phyloP scores from a whole-genome alignment of 2,329 filamentous ascomycete species.

The Myriosclerotinia scirpicola region DNA sequence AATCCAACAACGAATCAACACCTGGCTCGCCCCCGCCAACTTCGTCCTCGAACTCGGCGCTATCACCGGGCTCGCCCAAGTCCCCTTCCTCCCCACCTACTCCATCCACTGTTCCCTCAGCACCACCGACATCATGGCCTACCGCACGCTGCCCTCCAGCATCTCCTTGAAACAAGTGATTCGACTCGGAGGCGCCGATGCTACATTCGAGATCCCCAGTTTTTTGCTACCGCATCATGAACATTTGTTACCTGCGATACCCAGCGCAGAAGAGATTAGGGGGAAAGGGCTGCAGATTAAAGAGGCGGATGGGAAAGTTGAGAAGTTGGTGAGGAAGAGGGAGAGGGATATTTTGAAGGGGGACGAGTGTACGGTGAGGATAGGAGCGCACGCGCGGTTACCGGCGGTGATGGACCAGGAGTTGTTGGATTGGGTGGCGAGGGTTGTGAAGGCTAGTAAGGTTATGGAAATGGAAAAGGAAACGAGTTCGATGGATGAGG shows the following conservation, averaged over 20 bases:
- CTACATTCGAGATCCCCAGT: conserved; percentile 49
- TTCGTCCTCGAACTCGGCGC: conserved; percentile 51
- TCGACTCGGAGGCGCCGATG: conserved; percentile 52
- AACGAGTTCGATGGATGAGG: conserved; percentile 36
- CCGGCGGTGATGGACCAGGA: conserved; percentile 52
- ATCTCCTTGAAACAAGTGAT: conserved; percentile 49
- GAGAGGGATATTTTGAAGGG: conserved; percentile 38
- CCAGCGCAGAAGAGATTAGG: conserved; percentile 41
- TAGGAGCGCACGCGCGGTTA: conserved; percentile 50
- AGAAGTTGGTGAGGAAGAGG: conserved; percentile 43
- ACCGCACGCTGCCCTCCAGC: conserved; percentile 34
- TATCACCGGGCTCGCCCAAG: conserved; percentile 48
- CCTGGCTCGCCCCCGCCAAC: conserved; percentile 53
- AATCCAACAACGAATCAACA: conserved; percentile 48
- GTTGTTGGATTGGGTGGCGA: conserved; percentile 54
- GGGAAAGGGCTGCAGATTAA: conserved; percentile 42
- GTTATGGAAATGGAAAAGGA: conserved; percentile 54
- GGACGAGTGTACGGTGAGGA: conserved; percentile 50
- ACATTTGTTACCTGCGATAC: conserved; percentile 48
- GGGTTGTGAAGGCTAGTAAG: conserved; percentile 57
- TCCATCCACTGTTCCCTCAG: neutral
- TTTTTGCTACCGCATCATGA: conserved; percentile 56
- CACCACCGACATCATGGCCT: neutral
- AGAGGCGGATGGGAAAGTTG: conserved; percentile 47
- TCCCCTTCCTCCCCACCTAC: conserved; percentile 45